Evolutionary conservation across 352 stramenopile species (phyloP).

Genomic region (Nothophytophthora sp.): DNA sequence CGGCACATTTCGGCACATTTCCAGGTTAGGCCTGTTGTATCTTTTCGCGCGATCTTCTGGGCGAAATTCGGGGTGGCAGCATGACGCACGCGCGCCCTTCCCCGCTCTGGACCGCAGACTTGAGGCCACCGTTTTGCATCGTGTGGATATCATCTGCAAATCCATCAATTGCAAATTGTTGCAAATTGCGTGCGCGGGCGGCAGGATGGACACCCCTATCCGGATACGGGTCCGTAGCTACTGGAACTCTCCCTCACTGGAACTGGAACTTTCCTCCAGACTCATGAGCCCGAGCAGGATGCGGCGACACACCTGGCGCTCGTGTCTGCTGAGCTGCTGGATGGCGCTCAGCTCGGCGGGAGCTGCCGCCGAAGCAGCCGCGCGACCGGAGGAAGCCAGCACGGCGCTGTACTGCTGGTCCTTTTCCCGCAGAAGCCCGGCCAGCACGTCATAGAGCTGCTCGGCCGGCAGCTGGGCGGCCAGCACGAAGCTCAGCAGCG

Average conservation of each 20-base stretch:
- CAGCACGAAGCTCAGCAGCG: conserved; percentile 66
- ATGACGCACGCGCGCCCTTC: too few relatives aligned
- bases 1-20: too few relatives aligned
- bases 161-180: too few relatives aligned
- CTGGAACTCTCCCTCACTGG: conserved; percentile 38
- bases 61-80: too few relatives aligned
- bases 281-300: conserved; percentile 64
- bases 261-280: conserved; percentile 56
- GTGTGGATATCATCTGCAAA: too few relatives aligned
- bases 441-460: conserved; percentile 64
- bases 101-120: too few relatives aligned
- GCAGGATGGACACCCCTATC: too few relatives aligned
- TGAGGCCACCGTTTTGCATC: too few relatives aligned
- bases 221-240: conserved; percentile 2
- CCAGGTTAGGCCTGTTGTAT: too few relatives aligned
- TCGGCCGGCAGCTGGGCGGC: conserved; percentile 51
- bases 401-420: conserved; percentile 66
- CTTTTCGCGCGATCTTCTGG: too few relatives aligned
- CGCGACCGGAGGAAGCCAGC: conserved; percentile 17
- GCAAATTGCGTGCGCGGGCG: too few relatives aligned
- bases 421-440: conserved; percentile 56
- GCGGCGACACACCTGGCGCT: conserved; percentile 59
- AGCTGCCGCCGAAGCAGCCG: conserved; percentile 12
- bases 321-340: conserved; percentile 36
- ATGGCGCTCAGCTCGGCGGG: conserved; percentile 18